Conservation (phyloP, 2,329 filamentous ascomycete species). For the Aspergillus brasiliensis region DNA sequence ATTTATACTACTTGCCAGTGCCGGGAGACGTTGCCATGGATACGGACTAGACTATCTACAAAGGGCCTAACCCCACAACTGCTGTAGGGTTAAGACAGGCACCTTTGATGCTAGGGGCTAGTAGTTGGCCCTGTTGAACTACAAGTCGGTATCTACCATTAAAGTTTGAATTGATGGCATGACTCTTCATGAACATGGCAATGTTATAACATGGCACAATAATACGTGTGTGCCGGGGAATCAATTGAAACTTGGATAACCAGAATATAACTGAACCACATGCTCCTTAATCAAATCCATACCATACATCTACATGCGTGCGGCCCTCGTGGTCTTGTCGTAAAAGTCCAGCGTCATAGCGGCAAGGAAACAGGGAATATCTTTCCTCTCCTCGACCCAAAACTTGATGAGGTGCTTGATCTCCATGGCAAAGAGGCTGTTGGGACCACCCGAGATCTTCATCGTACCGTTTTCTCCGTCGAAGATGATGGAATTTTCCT, state of each 20-base stretch:
- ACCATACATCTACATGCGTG: conserved; percentile 31
- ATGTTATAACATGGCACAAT: background rate
- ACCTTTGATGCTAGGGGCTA: too few relatives aligned
- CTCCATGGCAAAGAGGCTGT: conserved; percentile 80
- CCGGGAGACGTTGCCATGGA: too few relatives aligned
- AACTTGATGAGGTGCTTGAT: conserved; percentile 88
- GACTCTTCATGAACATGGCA: conserved; percentile 24
- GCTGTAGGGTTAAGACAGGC: too few relatives aligned
- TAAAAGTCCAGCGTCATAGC: conserved; percentile 92
- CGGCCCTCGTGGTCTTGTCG: conserved; percentile 58
- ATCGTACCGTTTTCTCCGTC: conserved; percentile 94
- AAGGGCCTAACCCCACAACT: too few relatives aligned
- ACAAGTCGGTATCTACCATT: background rate
- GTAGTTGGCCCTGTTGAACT: background rate
- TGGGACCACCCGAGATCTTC: conserved; percentile 91
- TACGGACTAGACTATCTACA: too few relatives aligned
- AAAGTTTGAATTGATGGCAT: background rate
- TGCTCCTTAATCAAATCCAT: background rate
- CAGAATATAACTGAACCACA: background rate
- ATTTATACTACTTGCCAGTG: too few relatives aligned
- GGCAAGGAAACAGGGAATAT: conserved; percentile 89
- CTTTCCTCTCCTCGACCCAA: conserved; percentile 92
- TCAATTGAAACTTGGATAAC: conserved; percentile 13
- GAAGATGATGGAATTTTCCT: conserved; percentile 70
- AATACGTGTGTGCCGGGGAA: conserved; percentile 27